Evolutionary conservation across 2,329 filamentous ascomycete genomes (phyloP).

Genomic region (Neonectria ditissima): DNA sequence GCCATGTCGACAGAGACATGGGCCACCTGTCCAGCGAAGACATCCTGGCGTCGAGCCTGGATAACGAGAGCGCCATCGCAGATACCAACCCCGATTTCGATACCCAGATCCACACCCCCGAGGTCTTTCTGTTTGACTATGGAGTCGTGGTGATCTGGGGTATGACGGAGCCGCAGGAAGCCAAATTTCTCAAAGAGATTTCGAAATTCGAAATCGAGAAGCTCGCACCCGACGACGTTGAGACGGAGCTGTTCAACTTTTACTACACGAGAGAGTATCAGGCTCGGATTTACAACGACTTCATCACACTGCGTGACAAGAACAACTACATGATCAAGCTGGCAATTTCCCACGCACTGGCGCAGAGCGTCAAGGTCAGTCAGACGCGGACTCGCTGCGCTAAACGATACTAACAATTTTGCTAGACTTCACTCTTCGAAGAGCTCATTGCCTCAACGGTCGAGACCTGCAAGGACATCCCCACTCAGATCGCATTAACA

Average conservation of each 20-base stretch:
- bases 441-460: constrained; percentile 95
- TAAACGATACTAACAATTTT: constrained; percentile 33
- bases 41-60: constrained; percentile 50
- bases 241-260: constrained; percentile 98
- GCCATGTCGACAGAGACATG: constrained; percentile 39
- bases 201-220: constrained; percentile 95
- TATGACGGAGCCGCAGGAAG: constrained; percentile 91
- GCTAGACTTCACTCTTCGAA: constrained; percentile 90
- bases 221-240: constrained; percentile 86
- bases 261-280: constrained; percentile 99
- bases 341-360: constrained; percentile 93
- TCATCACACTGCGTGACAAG: constrained; percentile 94
- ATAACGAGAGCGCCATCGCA: constrained; percentile 54
- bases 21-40: constrained; percentile 47
- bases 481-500: constrained; percentile 90
- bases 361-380: constrained; percentile 89
- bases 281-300: constrained; percentile 98
- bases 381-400: background rate
- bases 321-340: constrained; percentile 98
- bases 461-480: constrained; percentile 91
- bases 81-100: constrained; percentile 78
- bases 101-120: constrained; percentile 88
- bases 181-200: constrained; percentile 91
- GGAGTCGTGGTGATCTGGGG: constrained; percentile 99
- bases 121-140: constrained; percentile 97